phyloP scores from a whole-genome alignment of 1,284 basidiomycete species.

The Trichosporon ovoides region DNA sequence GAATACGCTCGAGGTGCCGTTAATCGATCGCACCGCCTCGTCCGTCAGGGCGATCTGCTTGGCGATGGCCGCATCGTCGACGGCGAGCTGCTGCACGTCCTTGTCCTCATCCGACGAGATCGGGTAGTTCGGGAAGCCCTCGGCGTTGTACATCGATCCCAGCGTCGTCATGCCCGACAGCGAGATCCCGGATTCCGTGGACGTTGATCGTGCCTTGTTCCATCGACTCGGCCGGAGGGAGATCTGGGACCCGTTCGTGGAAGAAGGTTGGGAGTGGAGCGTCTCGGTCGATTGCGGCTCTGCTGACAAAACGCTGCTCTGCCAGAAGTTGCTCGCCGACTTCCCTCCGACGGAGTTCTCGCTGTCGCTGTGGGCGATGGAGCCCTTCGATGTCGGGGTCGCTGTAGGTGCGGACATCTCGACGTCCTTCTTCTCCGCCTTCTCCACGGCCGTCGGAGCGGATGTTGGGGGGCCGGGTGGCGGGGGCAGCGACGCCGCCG shows the following conservation, averaged over 20 bases:
- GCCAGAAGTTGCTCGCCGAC: conserved; percentile 9
- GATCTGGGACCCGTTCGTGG: conserved; percentile 7
- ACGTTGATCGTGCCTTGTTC: conserved; percentile 28
- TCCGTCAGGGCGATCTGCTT: conserved; percentile 38
- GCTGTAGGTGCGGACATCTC: conserved; percentile 3
- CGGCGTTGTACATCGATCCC: conserved; percentile 42
- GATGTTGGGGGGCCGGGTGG: neutral
- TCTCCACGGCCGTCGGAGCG: neutral
- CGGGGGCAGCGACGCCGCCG: neutral
- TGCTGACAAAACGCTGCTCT: conserved; percentile 1
- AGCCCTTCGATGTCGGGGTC: conserved; percentile 6
- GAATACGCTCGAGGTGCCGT: conserved; percentile 38
- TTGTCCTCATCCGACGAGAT: conserved; percentile 17
- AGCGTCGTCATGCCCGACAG: conserved; percentile 26
- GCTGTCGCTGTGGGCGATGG: neutral
- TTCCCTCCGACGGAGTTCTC: neutral
- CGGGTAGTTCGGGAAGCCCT: conserved; percentile 36
- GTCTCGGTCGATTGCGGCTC: conserved; percentile 10
- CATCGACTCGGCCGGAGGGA: conserved; percentile 13
- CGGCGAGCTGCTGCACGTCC: conserved; percentile 17
- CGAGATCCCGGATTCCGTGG: conserved; percentile 33
- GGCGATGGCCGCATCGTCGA: conserved; percentile 20
- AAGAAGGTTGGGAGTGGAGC: neutral
- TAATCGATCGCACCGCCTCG: conserved; percentile 41
- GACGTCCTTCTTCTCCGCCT: conserved; percentile 3